Conservation (phyloP, 768 basidiomycete species). For the Termitomyces titanicus region DNA sequence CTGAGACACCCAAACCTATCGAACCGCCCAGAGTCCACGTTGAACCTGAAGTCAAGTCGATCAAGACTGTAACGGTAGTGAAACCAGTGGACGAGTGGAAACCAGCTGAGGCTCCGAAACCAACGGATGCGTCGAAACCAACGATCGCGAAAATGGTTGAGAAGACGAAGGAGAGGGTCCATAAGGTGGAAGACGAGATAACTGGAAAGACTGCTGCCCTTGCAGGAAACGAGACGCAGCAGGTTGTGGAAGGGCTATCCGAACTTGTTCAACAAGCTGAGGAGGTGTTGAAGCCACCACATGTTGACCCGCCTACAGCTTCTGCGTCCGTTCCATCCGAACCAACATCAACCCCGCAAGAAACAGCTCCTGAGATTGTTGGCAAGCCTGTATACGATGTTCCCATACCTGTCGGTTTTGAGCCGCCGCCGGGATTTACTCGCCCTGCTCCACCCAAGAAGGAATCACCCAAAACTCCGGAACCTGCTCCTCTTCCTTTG, state of each 20-base stretch:
- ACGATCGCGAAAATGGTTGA: constrained; percentile 39
- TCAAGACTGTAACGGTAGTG: constrained; percentile 27
- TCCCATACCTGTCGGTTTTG: constrained; percentile 89
- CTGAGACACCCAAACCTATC: constrained; percentile 27
- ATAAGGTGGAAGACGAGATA: constrained; percentile 24
- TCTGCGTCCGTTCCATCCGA: constrained; percentile 7
- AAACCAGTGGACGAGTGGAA: not conserved
- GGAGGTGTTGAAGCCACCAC: constrained; percentile 54
- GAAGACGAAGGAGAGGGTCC: constrained; percentile 45
- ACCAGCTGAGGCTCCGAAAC: not conserved
- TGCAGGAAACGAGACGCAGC: constrained; percentile 18
- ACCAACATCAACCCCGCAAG: not conserved
- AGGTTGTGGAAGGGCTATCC: constrained; percentile 60
- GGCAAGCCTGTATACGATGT: constrained; percentile 54
- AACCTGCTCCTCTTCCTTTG: constrained; percentile 57
- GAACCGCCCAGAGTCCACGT: constrained; percentile 28
- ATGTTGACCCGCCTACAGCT: constrained; percentile 20
- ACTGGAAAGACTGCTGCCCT: constrained; percentile 14
- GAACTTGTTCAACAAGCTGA: constrained; percentile 73
- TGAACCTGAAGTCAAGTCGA: constrained; percentile 34
- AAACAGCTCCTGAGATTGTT: constrained; percentile 12
- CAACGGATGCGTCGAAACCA: constrained; percentile 41
- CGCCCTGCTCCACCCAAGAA: constrained; percentile 58
- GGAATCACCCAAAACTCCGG: constrained; percentile 18
- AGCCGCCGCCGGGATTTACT: constrained; percentile 87